Evolutionary conservation across 768 basidiomycete species (phyloP).

Genomic region (Lactarius hatsudake): DNA sequence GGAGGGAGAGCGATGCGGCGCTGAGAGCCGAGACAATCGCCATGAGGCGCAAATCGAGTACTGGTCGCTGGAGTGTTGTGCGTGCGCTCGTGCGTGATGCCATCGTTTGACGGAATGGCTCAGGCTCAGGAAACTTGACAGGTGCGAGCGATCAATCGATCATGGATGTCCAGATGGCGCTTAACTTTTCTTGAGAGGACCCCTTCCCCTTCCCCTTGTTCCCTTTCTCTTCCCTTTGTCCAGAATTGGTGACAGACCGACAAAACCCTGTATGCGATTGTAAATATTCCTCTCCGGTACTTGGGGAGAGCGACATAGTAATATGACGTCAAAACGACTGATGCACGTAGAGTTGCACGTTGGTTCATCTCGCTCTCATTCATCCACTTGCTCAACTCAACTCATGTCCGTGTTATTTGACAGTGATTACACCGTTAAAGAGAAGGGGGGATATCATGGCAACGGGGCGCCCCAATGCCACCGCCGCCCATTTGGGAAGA

Average conservation of each 20-base stretch:
- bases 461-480: background rate
- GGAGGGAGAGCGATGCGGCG: constrained; percentile 22
- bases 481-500: background rate
- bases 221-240: background rate
- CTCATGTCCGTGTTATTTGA: background rate
- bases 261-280: background rate
- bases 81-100: background rate
- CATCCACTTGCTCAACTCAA: background rate
- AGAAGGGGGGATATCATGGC: background rate
- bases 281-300: background rate
- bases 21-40: constrained; percentile 2
- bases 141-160: background rate
- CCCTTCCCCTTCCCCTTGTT: background rate
- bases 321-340: background rate
- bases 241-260: background rate
- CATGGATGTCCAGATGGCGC: background rate
- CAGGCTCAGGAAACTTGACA: background rate
- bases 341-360: background rate
- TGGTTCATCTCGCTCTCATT: background rate
- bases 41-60: background rate
- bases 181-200: background rate
- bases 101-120: background rate
- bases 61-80: background rate
- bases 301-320: no score
- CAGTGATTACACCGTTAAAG: no score